Evolutionary conservation across 2,329 filamentous ascomycete species (phyloP).

Genomic region (Aureobasidium sp.): DNA sequence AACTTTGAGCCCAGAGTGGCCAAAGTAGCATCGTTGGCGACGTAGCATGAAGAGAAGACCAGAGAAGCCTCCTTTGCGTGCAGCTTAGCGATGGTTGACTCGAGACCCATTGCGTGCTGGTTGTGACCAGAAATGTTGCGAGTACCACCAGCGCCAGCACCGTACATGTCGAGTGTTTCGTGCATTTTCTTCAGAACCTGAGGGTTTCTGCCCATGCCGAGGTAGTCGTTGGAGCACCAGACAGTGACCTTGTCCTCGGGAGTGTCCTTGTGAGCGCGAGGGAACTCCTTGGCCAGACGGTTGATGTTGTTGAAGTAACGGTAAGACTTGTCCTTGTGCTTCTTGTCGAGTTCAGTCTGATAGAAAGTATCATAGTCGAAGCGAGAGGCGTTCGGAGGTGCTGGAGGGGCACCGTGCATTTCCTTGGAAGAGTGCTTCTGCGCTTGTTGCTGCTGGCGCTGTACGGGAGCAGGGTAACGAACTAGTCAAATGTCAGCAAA

Average conservation of each 20-base stretch:
- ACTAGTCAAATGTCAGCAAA: not conserved
- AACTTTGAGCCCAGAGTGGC: conserved; percentile 95
- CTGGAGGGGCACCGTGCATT: conserved; percentile 28
- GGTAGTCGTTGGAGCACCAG: conserved; percentile 99
- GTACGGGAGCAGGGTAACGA: not conserved
- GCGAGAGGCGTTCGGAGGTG: conserved; percentile 44
- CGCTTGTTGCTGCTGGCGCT: not conserved
- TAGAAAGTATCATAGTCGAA: conserved; percentile 95
- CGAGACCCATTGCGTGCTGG: conserved; percentile 79
- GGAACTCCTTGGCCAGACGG: conserved; percentile 90
- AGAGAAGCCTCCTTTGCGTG: conserved; percentile 88
- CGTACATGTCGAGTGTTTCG: conserved; percentile 86
- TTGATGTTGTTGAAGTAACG: conserved; percentile 99
- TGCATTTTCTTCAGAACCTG: conserved; percentile 89
- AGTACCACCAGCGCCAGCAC: conserved; percentile 89
- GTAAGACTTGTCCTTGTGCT: conserved; percentile 99
- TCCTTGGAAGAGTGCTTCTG: not conserved
- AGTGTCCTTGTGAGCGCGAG: conserved; percentile 80
- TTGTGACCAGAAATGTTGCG: conserved; percentile 98
- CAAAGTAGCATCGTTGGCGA: conserved; percentile 94
- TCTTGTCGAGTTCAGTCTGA: conserved; percentile 82
- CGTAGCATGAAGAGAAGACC: conserved; percentile 96
- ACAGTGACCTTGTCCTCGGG: conserved; percentile 85
- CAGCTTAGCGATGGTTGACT: conserved; percentile 72
- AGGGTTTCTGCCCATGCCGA: conserved; percentile 91